These are phyloP conservation scores for Glarea lozoyensis DNA, from an alignment of 495 filamentous ascomycete genomes.

Conservation along the genomic window DNA sequence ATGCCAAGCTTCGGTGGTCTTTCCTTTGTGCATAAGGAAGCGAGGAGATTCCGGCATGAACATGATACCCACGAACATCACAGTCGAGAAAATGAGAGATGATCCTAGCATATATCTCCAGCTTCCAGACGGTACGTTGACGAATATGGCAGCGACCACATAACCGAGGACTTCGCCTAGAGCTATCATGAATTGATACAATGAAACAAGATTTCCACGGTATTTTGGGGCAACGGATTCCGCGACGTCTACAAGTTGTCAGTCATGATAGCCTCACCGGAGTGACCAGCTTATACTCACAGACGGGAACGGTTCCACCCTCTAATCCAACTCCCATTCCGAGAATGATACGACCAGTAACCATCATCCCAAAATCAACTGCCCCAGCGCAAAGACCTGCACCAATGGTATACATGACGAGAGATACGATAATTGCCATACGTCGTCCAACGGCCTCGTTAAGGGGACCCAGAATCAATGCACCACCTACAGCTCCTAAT, in stretches of 20 bases:
- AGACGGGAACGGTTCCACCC: constrained; percentile 52
- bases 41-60: constrained; percentile 69
- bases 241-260: no score
- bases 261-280: no score
- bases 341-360: constrained; percentile 49
- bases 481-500: constrained; percentile 51
- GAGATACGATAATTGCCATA: constrained; percentile 50
- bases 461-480: constrained; percentile 43
- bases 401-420: constrained; percentile 49
- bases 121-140: constrained; percentile 43
- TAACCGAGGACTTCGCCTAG: constrained; percentile 55
- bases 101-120: constrained; percentile 60
- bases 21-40: constrained; percentile 57
- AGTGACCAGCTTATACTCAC: no score
- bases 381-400: constrained; percentile 51
- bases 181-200: constrained; percentile 57
- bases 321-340: constrained; percentile 52
- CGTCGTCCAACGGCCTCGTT: constrained; percentile 51
- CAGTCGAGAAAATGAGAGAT: constrained; percentile 53
- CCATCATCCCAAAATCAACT: constrained; percentile 49
- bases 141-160: constrained; percentile 52
- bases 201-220: constrained; percentile 52
- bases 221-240: constrained; percentile 40
- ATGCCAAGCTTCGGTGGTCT: constrained; percentile 52
- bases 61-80: constrained; percentile 50